Evolutionary conservation across 1,139 yeast genomes (phyloP).

Genomic region (Sugiyamaella pinicola): DNA sequence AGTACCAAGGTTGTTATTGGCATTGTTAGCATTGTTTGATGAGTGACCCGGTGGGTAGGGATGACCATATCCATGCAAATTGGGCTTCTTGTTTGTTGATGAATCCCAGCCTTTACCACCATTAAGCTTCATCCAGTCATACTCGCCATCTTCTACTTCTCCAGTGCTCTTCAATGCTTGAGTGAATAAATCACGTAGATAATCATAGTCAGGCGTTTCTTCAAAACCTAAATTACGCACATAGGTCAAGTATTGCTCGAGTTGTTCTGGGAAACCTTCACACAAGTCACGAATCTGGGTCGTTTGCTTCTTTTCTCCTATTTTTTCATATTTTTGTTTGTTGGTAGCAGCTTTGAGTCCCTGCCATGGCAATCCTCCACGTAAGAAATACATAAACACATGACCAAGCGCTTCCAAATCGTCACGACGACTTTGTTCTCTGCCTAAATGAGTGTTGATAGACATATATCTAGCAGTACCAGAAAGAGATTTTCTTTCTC

Average conservation of each 20-base stretch:
- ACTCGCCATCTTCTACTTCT: slow-evolving; percentile 78
- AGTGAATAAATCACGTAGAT: slow-evolving; percentile 72
- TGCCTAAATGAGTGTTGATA: slow-evolving; percentile 93
- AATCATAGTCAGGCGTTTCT: slow-evolving; percentile 92
- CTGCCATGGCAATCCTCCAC: slow-evolving; percentile 98
- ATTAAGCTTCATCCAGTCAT: slow-evolving; percentile 93
- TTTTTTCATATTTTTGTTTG: slow-evolving; percentile 93
- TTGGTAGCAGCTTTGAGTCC: slow-evolving; percentile 98
- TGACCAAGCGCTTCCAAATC: slow-evolving; percentile 95
- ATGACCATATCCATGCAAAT: slow-evolving; percentile 87
- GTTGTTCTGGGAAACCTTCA: slow-evolving; percentile 80
- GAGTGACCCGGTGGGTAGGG: slow-evolving; percentile 53
- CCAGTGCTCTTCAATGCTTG: slow-evolving; percentile 72
- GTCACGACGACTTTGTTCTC: slow-evolving; percentile 95
- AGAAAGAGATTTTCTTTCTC: slow-evolving; percentile 89
- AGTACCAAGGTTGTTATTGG: slow-evolving; percentile 13
- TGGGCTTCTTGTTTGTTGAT: slow-evolving; percentile 78
- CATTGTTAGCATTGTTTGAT: slow-evolving; percentile 20
- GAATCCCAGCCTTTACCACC: slow-evolving; percentile 94
- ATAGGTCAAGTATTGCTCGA: slow-evolving; percentile 80
- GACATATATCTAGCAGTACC: slow-evolving; percentile 99
- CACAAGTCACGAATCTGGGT: slow-evolving; percentile 79
- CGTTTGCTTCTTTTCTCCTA: slow-evolving; percentile 91
- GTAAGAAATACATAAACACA: slow-evolving; percentile 87
- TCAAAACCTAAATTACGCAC: slow-evolving; percentile 86